Evolutionary conservation across 2,329 filamentous ascomycete genomes (phyloP).

Genomic region (Penicillium carneum): DNA sequence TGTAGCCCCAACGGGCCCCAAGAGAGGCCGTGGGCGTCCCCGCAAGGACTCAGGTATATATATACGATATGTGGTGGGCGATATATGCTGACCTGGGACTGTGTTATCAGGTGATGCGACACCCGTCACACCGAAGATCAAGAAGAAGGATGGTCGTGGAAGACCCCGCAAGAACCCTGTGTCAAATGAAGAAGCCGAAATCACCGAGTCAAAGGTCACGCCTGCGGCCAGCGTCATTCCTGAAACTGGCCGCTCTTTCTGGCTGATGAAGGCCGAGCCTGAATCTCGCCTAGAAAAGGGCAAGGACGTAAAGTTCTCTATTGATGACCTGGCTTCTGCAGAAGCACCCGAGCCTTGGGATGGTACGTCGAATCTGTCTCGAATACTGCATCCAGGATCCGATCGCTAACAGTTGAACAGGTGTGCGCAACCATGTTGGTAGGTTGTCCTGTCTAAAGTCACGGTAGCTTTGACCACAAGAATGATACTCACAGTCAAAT

Average conservation of each 20-base stretch:
- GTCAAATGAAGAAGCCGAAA: slow-evolving; percentile 26
- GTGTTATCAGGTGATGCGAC: slow-evolving; percentile 14
- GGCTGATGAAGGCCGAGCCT: slow-evolving; percentile 88
- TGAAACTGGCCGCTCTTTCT: slow-evolving; percentile 62
- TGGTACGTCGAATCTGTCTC: slow-evolving; percentile 62
- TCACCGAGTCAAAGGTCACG: slow-evolving; percentile 26
- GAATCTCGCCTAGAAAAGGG: slow-evolving; percentile 86
- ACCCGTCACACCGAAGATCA: slow-evolving; percentile 19
- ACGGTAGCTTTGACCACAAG: background rate
- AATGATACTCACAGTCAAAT: slow-evolving; percentile 32
- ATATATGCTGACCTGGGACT: background rate
- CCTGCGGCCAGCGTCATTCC: slow-evolving; percentile 11
- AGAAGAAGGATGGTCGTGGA: slow-evolving; percentile 38
- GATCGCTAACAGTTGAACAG: slow-evolving; percentile 41
- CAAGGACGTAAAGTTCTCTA: slow-evolving; percentile 88
- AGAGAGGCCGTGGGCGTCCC: slow-evolving; percentile 31
- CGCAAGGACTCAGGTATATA: slow-evolving; percentile 23
- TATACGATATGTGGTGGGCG: background rate
- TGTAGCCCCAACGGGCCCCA: slow-evolving; percentile 16
- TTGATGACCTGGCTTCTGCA: slow-evolving; percentile 81
- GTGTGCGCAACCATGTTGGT: slow-evolving; percentile 56
- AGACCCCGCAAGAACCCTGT: slow-evolving; percentile 39
- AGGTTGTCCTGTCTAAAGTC: slow-evolving; percentile 29
- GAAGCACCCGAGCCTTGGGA: slow-evolving; percentile 87
- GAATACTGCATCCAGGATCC: background rate